These are phyloP conservation scores for Podosphaera fusca DNA, from an alignment of 2,329 filamentous ascomycete genomes.

Conservation along the genomic window DNA sequence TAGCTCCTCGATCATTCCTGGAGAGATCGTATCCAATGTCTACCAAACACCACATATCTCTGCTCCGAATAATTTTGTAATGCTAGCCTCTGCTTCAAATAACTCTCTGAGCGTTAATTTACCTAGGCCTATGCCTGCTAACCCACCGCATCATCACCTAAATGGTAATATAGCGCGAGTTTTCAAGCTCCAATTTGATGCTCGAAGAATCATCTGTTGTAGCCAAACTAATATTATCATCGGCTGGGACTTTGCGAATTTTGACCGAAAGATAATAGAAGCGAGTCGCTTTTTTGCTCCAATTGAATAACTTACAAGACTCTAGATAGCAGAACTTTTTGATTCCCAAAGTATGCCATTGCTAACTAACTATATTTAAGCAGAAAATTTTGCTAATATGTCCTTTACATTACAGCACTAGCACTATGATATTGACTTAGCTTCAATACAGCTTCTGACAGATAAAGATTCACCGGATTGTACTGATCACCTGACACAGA, in stretches of 20 bases:
- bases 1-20: too few relatives aligned
- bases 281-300: slow-evolving; percentile 56
- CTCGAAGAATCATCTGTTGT: slow-evolving; percentile 79
- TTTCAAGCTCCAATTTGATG: slow-evolving; percentile 94
- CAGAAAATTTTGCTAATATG: too few relatives aligned
- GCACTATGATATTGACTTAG: too few relatives aligned
- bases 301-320: slow-evolving; percentile 21
- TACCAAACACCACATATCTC: neutral
- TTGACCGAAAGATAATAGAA: slow-evolving; percentile 56
- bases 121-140: neutral
- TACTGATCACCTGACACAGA: too few relatives aligned
- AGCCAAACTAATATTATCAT: slow-evolving; percentile 81
- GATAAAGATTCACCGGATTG: too few relatives aligned
- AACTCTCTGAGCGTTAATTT: too few relatives aligned
- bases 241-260: slow-evolving; percentile 92
- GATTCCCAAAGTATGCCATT: neutral
- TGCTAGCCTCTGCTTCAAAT: too few relatives aligned
- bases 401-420: too few relatives aligned
- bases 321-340: neutral
- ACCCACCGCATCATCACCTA: slow-evolving; percentile 7
- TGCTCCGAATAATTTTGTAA: too few relatives aligned
- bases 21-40: neutral
- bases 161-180: slow-evolving; percentile 27
- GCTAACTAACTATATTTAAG: too few relatives aligned
- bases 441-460: too few relatives aligned